Percentiles rank a stretch among this genome's conserved stretches.
Conservation (phyloP, 2,329 filamentous ascomycete genomes). For the Dryadomyces sulphureus region DNA sequence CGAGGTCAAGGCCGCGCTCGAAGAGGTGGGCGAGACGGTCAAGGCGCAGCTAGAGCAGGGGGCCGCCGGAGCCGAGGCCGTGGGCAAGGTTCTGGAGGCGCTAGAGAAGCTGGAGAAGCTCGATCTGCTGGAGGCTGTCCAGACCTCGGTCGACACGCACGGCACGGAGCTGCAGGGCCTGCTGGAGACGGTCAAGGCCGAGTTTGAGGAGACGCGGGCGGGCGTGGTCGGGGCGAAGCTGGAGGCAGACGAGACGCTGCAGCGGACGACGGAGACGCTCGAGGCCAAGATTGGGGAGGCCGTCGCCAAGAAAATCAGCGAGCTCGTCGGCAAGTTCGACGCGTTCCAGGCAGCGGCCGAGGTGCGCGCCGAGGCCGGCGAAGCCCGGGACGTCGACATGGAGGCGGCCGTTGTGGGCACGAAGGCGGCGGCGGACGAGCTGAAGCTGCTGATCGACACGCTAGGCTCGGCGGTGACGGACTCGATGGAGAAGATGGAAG, state of each 20-base stretch:
- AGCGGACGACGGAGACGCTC: constrained; percentile 38
- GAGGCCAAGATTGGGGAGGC: constrained; percentile 45
- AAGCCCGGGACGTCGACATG: constrained; percentile 58
- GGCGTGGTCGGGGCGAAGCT: constrained; percentile 67
- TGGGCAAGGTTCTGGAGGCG: constrained; percentile 55
- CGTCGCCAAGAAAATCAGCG: constrained; percentile 45
- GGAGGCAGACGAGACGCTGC: constrained; percentile 69
- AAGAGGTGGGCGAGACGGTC: constrained; percentile 64
- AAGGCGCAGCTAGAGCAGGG: constrained; percentile 66
- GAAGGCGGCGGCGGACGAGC: constrained; percentile 71
- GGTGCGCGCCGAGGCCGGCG: constrained; percentile 56
- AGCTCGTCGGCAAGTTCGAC: constrained; percentile 77
- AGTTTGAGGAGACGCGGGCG: constrained; percentile 76
- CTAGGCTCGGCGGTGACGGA: constrained; percentile 70
- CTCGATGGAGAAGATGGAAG: constrained; percentile 71
- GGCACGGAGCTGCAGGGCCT: constrained; percentile 48
- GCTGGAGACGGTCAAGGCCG: constrained; percentile 60
- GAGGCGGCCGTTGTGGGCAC: constrained; percentile 60
- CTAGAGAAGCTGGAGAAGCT: constrained; percentile 27
- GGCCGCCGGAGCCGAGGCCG: constrained; percentile 52
- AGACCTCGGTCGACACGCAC: neutral
- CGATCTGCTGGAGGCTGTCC: too few species aligned
- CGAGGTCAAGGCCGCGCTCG: constrained; percentile 55
- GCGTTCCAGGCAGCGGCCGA: constrained; percentile 64
- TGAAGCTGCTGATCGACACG: constrained; percentile 73